These are phyloP conservation scores for Boletus sp. DNA, from an alignment of 1,284 basidiomycete genomes.

Conservation along the genomic window DNA sequence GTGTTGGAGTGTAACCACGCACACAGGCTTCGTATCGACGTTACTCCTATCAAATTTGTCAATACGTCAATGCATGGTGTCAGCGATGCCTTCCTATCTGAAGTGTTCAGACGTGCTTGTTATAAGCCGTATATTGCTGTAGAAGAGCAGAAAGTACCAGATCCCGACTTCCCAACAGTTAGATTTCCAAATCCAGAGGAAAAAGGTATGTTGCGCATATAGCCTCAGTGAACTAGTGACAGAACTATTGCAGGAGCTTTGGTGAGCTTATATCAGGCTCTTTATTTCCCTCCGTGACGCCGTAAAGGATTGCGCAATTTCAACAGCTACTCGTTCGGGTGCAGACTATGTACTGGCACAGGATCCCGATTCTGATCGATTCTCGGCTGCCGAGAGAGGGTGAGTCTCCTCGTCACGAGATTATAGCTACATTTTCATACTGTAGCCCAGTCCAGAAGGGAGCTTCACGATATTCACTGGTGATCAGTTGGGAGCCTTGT, in stretches of 20 bases:
- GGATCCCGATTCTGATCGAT: constrained; percentile 82
- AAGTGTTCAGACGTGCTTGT: constrained; percentile 56
- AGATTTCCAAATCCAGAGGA: constrained; percentile 85
- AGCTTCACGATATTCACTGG: constrained; percentile 76
- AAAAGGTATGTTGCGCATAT: constrained; percentile 49
- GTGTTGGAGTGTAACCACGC: neutral
- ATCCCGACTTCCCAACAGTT: constrained; percentile 82
- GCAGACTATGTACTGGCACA: constrained; percentile 73
- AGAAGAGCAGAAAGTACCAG: constrained; percentile 59
- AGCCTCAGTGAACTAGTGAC: constrained; percentile 9
- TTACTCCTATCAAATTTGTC: constrained; percentile 49
- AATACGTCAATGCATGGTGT: constrained; percentile 90
- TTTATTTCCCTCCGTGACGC: constrained; percentile 6
- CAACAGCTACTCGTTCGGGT: constrained; percentile 48
- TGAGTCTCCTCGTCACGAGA: constrained; percentile 27
- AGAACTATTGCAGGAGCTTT: constrained; percentile 44
- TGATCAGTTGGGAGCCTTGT: constrained; percentile 76
- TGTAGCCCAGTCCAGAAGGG: constrained; percentile 42
- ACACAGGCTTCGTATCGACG: constrained; percentile 12
- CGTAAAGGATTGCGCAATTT: constrained; percentile 62
- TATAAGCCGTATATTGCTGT: constrained; percentile 60
- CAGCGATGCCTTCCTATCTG: constrained; percentile 56
- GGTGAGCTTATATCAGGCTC: constrained; percentile 34
- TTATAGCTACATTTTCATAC: neutral
- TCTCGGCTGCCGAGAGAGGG: constrained; percentile 75